phyloP scores from a whole-genome alignment of 495 filamentous ascomycete genomes.

The Annulohypoxylon moriforme region DNA sequence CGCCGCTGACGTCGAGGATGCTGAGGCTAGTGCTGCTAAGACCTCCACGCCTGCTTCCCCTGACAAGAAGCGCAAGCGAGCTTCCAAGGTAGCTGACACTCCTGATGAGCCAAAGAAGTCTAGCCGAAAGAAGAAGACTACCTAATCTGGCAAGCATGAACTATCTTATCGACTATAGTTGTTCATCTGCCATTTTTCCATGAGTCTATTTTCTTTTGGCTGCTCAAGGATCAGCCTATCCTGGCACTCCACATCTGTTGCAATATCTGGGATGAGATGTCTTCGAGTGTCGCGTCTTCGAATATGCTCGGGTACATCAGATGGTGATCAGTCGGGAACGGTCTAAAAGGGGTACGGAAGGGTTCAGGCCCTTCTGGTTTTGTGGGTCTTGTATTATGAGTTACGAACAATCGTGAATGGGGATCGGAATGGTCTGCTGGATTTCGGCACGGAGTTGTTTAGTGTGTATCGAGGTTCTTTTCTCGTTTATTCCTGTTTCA shows the following conservation, averaged over 20 bases:
- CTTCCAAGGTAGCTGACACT: constrained; percentile 57
- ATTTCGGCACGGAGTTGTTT: background rate
- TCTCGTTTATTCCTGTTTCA: constrained; percentile 1
- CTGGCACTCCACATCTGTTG: background rate
- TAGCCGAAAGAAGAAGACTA: constrained; percentile 60
- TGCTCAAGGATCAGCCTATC: background rate
- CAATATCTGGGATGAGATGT: background rate
- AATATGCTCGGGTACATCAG: background rate
- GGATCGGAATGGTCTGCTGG: background rate
- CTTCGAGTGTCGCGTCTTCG: background rate
- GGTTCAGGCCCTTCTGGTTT: constrained; percentile 8
- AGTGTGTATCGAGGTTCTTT: background rate
- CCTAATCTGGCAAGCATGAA: background rate
- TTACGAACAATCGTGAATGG: constrained; percentile 26
- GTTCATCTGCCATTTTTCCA: background rate
- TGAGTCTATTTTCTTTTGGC: background rate
- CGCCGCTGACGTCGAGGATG: constrained; percentile 61
- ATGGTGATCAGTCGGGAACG: background rate
- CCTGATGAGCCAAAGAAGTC: constrained; percentile 65
- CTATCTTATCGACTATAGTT: background rate
- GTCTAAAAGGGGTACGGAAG: background rate
- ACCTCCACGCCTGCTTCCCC: constrained; percentile 62
- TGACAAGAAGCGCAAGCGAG: constrained; percentile 76
- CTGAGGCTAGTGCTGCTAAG: constrained; percentile 58
- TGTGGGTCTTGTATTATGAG: constrained; percentile 39